Evolutionary conservation across 192 early-diverging fungal species (phyloP), one percentile per base, ranked within the genome.

Genomic region (Spizellomyces punctatus): DNA sequence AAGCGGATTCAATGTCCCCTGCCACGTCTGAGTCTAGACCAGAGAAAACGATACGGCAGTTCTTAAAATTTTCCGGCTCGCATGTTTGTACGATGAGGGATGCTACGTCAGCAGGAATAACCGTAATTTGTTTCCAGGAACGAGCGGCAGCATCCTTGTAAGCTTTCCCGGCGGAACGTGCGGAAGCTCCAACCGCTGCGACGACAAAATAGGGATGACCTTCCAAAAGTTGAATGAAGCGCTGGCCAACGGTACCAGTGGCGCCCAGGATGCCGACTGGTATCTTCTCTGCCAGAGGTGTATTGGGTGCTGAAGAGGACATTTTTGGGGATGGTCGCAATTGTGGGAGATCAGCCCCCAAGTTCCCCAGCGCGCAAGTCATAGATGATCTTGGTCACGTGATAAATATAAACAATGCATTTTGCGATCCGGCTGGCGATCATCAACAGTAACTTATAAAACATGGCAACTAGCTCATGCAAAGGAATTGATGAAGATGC

Each of bases 241-340:
- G 91, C 78, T 99, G 97, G 44, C 97, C 97, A 52, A 99, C 96
- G 21, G 95, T 99, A 76, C 96, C 96, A 0, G 96, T 99, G 43
- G 95, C 95, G 67, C 96, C 96, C 58, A 99, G 91, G 67, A 99
- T 90, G 68, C 93, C 96, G 46, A 92, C 95, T 73, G 84, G 86
- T 56, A 86, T 71, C 60, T 74, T 79, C 64, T 79, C 50, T 12
- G 50, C 50, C 27, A 36, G 27, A 36, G 27, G 3, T 36, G 27
- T 36, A 36, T 36, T 36, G 27, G 27, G 27, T 36, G 27, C 27
- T 36, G 27, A 3, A 36, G 27, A 36, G 27, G 27, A 36, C 27
- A 36, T 36, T 36, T 36, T 36, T 36, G 27, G 27, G 27, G 27
- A 36, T 36, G 27, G 27, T 36, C 27, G 27, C n/a, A 36, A 36